Evolutionary conservation across 257 asterid genomes (phyloP).

Genomic region (Scutellaria baicalensis): DNA sequence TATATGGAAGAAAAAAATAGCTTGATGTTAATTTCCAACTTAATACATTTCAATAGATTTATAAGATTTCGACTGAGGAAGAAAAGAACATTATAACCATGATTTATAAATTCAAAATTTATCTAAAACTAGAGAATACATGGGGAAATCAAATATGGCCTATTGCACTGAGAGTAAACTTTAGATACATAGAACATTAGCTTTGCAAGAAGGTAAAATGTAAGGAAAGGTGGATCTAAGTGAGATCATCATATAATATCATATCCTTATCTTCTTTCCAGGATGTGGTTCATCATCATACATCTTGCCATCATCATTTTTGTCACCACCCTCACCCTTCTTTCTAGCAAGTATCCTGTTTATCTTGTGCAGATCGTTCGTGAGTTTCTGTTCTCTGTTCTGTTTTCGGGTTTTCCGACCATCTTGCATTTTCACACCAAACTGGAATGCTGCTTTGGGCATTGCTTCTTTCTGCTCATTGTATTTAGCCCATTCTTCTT

Average conservation of each 20-base stretch:
- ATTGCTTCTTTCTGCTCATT: conserved; percentile 99
- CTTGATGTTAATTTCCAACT: too few relatives aligned
- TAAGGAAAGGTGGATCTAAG: not conserved
- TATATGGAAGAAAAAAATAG: too few relatives aligned
- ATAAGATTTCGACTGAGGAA: too few relatives aligned
- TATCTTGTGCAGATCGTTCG: conserved; percentile 91
- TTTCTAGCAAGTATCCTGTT: conserved; percentile 75
- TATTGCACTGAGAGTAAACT: not conserved
- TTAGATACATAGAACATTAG: not conserved
- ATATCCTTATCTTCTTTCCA: conserved; percentile 74
- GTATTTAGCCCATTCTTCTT: conserved; percentile 97
- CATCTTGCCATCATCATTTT: conserved; percentile 31
- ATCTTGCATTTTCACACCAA: conserved; percentile 98
- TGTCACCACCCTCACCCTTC: conserved; percentile 70
- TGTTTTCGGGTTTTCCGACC: conserved; percentile 96
- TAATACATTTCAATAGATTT: too few relatives aligned
- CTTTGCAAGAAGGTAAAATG: not conserved
- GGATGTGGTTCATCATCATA: conserved; percentile 73
- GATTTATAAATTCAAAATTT: not conserved
- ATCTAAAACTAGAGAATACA: too few relatives aligned
- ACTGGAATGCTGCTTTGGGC: conserved; percentile 99
- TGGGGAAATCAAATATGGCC: not conserved
- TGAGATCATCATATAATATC: conserved; percentile 36
- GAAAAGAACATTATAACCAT: not conserved
- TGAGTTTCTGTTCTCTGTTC: conserved; percentile 92